phyloP scores from a whole-genome alignment of 2,329 filamentous ascomycete genomes.

The Claviceps paspali region DNA sequence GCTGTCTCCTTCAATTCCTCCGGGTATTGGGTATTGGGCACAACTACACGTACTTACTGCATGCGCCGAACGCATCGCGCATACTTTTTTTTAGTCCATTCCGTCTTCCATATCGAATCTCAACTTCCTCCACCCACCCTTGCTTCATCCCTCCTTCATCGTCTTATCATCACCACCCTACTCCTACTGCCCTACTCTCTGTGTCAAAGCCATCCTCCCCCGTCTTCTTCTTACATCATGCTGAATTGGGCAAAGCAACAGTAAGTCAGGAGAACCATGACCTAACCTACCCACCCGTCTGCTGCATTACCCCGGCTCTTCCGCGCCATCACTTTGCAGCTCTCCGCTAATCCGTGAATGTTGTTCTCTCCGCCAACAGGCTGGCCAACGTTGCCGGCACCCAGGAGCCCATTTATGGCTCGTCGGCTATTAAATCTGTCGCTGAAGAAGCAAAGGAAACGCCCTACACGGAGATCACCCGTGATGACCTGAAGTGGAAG shows the following conservation, averaged over 20 bases:
- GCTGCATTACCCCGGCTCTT: background rate
- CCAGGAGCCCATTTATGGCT: slow-evolving; percentile 89
- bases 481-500: slow-evolving; percentile 70
- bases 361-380: slow-evolving; percentile 21
- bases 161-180: background rate
- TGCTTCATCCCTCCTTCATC: background rate
- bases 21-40: too few relatives aligned
- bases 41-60: too few relatives aligned
- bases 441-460: slow-evolving; percentile 62
- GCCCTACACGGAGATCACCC: slow-evolving; percentile 65
- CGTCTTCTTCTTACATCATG: slow-evolving; percentile 34
- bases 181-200: background rate
- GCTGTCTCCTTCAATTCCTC: too few relatives aligned
- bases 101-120: background rate
- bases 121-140: background rate
- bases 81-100: background rate
- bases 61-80: background rate
- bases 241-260: slow-evolving; percentile 92
- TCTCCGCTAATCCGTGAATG: slow-evolving; percentile 3
- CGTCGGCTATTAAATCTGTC: slow-evolving; percentile 73
- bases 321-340: slow-evolving; percentile 1
- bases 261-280: slow-evolving; percentile 33
- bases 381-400: slow-evolving; percentile 78
- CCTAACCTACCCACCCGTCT: slow-evolving; percentile 4
- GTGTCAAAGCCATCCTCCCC: background rate